Percentiles rank a stretch among this genome's conserved stretches.
Conservation (phyloP, 805 yeast genomes). For the Cyberlindnera xylosilytica region DNA sequence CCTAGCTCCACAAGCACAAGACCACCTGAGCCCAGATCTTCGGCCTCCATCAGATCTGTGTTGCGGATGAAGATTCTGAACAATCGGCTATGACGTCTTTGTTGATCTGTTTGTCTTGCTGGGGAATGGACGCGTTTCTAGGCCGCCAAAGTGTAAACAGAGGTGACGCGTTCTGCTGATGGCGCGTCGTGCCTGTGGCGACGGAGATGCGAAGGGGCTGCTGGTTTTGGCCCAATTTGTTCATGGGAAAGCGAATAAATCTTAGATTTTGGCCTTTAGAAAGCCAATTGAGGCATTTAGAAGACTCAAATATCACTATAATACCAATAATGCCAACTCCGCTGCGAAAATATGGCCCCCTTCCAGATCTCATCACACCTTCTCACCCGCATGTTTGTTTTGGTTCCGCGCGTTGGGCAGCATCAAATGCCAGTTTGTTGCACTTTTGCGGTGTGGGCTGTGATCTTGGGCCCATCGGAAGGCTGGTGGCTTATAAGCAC, state of each 20-base stretch:
- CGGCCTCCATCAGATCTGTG: no score
- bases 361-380: neutral
- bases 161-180: neutral
- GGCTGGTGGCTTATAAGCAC: constrained; percentile 1
- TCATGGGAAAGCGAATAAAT: no score
- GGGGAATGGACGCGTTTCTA: constrained; percentile 2
- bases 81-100: neutral
- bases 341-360: no score
- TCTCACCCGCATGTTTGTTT: constrained; percentile 15
- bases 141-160: neutral
- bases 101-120: neutral
- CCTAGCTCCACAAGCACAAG: no score
- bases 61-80: no score
- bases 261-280: no score
- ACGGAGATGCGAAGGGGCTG: neutral
- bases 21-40: no score
- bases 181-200: constrained; percentile 2
- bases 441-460: neutral
- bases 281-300: no score
- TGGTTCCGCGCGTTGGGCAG: constrained; percentile 8
- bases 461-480: neutral
- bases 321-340: no score
- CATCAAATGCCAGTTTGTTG: neutral
- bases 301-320: no score
- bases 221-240: neutral